Conservation (phyloP, 805 yeast genomes). For the Metschnikowia kofuensis region DNA sequence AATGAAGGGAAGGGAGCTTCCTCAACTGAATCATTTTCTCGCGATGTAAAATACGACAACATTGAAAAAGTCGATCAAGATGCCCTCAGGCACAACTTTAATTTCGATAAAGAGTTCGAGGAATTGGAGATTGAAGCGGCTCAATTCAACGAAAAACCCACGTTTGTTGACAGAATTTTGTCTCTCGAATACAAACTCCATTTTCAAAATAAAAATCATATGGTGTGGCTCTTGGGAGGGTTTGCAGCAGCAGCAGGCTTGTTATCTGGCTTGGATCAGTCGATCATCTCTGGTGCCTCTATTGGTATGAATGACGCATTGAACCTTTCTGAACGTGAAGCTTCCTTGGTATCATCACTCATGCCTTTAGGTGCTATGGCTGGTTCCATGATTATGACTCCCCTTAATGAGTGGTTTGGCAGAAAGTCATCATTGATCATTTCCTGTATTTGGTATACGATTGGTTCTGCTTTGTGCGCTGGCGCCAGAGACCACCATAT, state of each 20-base stretch:
- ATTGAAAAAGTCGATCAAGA: slow-evolving; percentile 24
- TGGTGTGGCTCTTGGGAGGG: slow-evolving; percentile 46
- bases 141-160: slow-evolving; percentile 26
- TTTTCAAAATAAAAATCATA: slow-evolving; percentile 43
- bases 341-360: slow-evolving; percentile 53
- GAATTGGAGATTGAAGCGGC: slow-evolving; percentile 32
- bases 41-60: slow-evolving; percentile 18
- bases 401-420: slow-evolving; percentile 54
- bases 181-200: slow-evolving; percentile 36
- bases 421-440: slow-evolving; percentile 53
- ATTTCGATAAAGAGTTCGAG: slow-evolving; percentile 35
- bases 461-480: slow-evolving; percentile 60
- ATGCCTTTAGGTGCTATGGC: slow-evolving; percentile 72
- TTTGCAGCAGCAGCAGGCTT: slow-evolving; percentile 65
- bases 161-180: slow-evolving; percentile 37
- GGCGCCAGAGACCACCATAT: slow-evolving; percentile 31
- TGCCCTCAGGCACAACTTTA: slow-evolving; percentile 29
- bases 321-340: slow-evolving; percentile 38
- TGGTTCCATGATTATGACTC: slow-evolving; percentile 60
- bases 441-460: slow-evolving; percentile 57
- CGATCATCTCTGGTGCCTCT: slow-evolving; percentile 62
- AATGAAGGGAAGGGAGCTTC: slow-evolving; percentile 16
- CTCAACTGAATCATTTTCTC: slow-evolving; percentile 18
- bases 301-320: slow-evolving; percentile 47
- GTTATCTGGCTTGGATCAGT: slow-evolving; percentile 66